Percentiles rank a stretch among this genome's conserved stretches.
Conservation (phyloP, 768 basidiomycete species). For the Phylloporus sp. region DNA sequence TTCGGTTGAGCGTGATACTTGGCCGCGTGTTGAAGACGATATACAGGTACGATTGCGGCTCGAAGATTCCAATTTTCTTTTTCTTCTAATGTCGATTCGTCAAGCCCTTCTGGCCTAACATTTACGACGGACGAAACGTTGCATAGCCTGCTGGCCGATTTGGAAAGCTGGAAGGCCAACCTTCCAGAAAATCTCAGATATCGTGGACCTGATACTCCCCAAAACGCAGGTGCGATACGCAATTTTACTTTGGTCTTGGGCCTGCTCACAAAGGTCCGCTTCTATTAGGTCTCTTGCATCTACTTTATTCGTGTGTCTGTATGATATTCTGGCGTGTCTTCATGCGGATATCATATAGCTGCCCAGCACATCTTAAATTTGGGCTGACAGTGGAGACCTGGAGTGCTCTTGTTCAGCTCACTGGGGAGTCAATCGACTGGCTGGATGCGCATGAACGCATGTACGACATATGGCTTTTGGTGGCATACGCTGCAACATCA, state of each 20-base stretch:
- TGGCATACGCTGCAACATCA: constrained; percentile 82
- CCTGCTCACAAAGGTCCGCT: constrained; percentile 1
- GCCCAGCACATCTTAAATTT: constrained; percentile 87
- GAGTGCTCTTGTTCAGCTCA: constrained; percentile 65
- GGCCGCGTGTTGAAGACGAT: constrained; percentile 91
- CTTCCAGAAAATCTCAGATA: constrained; percentile 79
- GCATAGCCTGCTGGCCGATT: constrained; percentile 54
- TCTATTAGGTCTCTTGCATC: constrained; percentile 70
- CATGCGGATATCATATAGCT: constrained; percentile 93
- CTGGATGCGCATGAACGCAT: constrained; percentile 71
- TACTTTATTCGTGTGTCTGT: constrained; percentile 82
- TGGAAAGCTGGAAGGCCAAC: constrained; percentile 71
- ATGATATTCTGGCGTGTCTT: constrained; percentile 99
- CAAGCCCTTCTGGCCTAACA: constrained; percentile 81
- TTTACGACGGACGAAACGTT: constrained; percentile 81
- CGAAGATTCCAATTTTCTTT: background rate
- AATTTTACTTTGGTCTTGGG: background rate
- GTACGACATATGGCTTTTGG: constrained; percentile 84
- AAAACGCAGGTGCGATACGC: constrained; percentile 55
- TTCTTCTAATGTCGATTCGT: constrained; percentile 6
- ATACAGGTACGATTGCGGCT: constrained; percentile 58
- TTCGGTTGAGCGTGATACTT: constrained; percentile 85
- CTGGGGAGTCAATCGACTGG: constrained; percentile 86
- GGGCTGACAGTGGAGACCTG: constrained; percentile 76
- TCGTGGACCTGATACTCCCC: constrained; percentile 60